Evolutionary conservation across 176 grass and related monocot genomes (phyloP), one percentile per base, ranked within the genome.

Genomic region (Hsuehochloa calcarea): DNA sequence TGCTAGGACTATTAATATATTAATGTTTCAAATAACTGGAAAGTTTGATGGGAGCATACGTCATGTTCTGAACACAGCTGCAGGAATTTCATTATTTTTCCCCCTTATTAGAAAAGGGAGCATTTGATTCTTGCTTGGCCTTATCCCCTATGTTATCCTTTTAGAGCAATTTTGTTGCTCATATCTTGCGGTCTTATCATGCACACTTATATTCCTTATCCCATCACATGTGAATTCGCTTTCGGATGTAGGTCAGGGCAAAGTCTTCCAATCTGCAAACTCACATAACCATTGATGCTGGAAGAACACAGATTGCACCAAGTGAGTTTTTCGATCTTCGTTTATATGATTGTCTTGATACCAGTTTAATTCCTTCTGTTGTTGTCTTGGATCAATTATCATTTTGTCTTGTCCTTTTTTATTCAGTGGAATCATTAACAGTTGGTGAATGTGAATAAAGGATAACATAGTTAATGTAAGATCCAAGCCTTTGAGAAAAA

Each of bases 241-340:
- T 49, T 80, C 68, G 35, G 58, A 62, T 67, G 63, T 79, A 98
- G 91, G 93, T 85, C 44, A 95, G 89, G 87, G 93, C 93, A 87
- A 98, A 98, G 26, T 95, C 93, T 49, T 60, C 95, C 46, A 93
- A 88, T 81, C 37, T 98, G 22, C 96, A 93, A 77, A 93, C 89
- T 38, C 93, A 98, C 69, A 85, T 98, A 83, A 94, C 91, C 51
- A 95, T 98, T 87, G 96, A 98, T 78, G 96, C 96, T 65, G 89
- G 96, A 67, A 89, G 93, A 61, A 98, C 95, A 65, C 96, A 98
- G 80, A 98, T 98, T 93, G 93, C 93, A 54, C 96, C 95, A 70
- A 98, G 96, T 98, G 64, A 88, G 88, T 90, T 89, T 29, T 54
- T 51, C 10, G 5, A 71, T 19, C 67, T 51, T 46, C 73, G 43